Evolutionary conservation across 2,329 filamentous ascomycete species (phyloP).

Genomic region (Fusarium hostae): DNA sequence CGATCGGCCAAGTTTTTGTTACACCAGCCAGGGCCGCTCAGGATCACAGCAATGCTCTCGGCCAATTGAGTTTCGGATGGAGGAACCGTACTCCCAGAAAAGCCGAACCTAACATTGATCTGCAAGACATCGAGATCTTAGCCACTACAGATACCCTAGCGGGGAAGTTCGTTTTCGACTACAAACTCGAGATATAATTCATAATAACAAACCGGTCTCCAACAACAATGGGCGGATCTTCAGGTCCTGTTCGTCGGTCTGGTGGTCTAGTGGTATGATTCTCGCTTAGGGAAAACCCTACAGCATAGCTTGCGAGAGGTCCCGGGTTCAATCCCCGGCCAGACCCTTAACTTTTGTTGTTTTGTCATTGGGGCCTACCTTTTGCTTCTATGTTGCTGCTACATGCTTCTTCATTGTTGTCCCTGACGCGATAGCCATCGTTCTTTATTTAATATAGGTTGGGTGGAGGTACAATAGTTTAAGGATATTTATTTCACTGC

Average conservation of each 20-base stretch:
- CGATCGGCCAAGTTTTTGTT: not conserved
- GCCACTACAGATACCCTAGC: not conserved
- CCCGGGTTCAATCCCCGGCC: slow-evolving; percentile 60
- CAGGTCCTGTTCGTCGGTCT: slow-evolving; percentile 47
- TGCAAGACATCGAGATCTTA: slow-evolving; percentile 18
- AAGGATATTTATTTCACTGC: no score
- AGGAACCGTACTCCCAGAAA: not conserved
- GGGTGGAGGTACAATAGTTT: no score
- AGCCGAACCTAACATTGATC: slow-evolving; percentile 6
- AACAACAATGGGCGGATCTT: slow-evolving; percentile 23
- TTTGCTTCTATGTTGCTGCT: no score
- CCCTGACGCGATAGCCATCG: no score
- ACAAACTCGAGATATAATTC: not conserved
- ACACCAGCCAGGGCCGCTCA: not conserved
- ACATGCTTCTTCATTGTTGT: not conserved
- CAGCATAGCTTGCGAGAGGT: slow-evolving; percentile 56
- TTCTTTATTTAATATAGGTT: not conserved
- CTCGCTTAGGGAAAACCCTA: slow-evolving; percentile 70
- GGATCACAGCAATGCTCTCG: not conserved
- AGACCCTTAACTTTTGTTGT: slow-evolving; percentile 50
- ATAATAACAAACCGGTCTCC: not conserved
- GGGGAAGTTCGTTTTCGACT: not conserved
- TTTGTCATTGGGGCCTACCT: not conserved
- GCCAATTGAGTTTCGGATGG: slow-evolving; percentile 2
- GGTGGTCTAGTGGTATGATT: slow-evolving; percentile 77